Evolutionary conservation across 2,329 filamentous ascomycete species (phyloP).

Genomic region (Paramyrothecium sp.): DNA sequence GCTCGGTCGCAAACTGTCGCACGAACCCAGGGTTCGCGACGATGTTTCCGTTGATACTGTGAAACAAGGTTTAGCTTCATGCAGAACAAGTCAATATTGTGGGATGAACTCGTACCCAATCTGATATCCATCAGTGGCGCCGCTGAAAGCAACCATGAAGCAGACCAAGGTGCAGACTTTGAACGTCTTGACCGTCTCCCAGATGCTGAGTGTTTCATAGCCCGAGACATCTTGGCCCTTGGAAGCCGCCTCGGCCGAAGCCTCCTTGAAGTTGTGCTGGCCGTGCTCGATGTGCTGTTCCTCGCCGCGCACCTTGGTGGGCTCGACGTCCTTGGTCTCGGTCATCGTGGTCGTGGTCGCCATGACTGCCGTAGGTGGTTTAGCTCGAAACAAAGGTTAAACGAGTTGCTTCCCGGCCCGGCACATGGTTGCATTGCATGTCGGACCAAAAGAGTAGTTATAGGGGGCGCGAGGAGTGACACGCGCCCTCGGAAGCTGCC

Average conservation of each 20-base stretch:
- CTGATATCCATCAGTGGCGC: constrained; percentile 12
- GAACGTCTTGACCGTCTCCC: constrained; percentile 21
- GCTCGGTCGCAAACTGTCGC: neutral
- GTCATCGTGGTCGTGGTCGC: neutral
- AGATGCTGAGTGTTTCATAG: constrained; percentile 19
- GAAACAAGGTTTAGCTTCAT: neutral
- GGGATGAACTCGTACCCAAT: neutral
- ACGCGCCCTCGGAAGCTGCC: neutral
- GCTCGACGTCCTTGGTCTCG: neutral
- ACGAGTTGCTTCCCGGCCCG: neutral
- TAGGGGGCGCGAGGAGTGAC: neutral
- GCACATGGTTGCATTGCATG: neutral
- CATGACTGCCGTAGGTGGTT: neutral
- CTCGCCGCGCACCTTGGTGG: neutral
- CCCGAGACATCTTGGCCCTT: constrained; percentile 20
- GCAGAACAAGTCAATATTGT: neutral
- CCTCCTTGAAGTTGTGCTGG: neutral
- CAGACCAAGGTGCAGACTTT: constrained; percentile 17
- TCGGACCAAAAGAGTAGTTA: neutral
- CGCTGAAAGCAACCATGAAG: constrained; percentile 20
- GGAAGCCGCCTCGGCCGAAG: constrained; percentile 15
- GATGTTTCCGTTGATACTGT: constrained; percentile 1
- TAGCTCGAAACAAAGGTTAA: neutral
- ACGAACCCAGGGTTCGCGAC: neutral
- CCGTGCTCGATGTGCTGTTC: neutral